Conservation (phyloP, 768 basidiomycete genomes). For the Cystobasidium onofrii region DNA sequence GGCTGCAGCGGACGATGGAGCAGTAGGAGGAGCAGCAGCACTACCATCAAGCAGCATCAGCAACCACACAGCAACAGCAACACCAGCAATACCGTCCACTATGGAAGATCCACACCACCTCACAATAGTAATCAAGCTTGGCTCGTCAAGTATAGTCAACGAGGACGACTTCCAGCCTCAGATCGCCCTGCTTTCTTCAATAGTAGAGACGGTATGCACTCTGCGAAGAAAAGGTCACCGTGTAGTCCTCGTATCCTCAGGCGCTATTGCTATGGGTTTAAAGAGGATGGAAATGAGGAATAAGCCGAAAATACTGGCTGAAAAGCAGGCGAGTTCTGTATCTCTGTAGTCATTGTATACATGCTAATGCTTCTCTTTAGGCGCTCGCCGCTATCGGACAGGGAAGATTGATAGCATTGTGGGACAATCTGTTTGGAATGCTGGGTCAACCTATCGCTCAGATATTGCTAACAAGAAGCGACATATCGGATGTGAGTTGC, state of each 20-base stretch:
- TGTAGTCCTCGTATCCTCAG: constrained; percentile 89
- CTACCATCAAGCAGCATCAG: neutral
- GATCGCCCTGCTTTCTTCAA: constrained; percentile 76
- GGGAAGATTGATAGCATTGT: constrained; percentile 86
- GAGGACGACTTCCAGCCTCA: constrained; percentile 76
- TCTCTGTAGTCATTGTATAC: neutral
- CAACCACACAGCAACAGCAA: neutral
- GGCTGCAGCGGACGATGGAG: neutral
- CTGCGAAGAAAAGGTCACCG: constrained; percentile 76
- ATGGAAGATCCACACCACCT: constrained; percentile 28
- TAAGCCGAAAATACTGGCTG: constrained; percentile 71
- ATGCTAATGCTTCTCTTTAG: constrained; percentile 47
- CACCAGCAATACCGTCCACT: neutral
- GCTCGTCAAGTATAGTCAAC: constrained; percentile 94
- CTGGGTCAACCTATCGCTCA: constrained; percentile 93
- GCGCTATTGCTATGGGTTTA: constrained; percentile 92
- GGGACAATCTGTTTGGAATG: constrained; percentile 93
- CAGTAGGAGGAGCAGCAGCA: no score
- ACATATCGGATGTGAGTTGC: constrained; percentile 78
- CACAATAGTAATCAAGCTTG: constrained; percentile 86
- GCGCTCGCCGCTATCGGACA: constrained; percentile 95
- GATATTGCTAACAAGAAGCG: constrained; percentile 82
- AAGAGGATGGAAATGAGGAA: constrained; percentile 78
- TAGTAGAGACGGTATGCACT: constrained; percentile 80
- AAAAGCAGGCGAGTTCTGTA: constrained; percentile 67